phyloP scores from a whole-genome alignment of 2,329 filamentous ascomycete genomes.

The Lachnellula subtilissima region DNA sequence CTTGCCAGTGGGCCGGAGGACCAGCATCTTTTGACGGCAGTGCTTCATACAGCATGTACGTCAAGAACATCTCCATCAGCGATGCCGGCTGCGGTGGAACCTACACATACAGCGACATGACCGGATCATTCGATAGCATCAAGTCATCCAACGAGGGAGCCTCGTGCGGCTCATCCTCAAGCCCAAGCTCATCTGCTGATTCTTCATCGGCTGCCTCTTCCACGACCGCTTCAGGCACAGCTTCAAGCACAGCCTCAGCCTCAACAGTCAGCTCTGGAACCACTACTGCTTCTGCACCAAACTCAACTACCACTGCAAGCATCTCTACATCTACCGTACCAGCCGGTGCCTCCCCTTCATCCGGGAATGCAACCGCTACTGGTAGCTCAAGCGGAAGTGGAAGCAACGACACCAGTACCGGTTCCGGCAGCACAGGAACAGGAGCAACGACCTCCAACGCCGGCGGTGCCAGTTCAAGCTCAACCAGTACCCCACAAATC shows the following conservation, averaged over 20 bases:
- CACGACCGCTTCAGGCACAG: not conserved
- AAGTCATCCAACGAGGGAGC: conserved; percentile 26
- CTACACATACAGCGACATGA: conserved; percentile 46
- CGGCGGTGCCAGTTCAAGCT: not conserved
- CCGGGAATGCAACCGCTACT: not conserved
- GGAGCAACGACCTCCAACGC: conserved; percentile 2
- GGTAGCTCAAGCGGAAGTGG: not conserved
- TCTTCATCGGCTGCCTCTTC: conserved; percentile 8
- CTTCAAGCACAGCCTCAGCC: not conserved
- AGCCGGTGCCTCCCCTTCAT: not conserved
- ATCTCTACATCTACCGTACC: not conserved
- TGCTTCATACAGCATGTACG: conserved; percentile 45
- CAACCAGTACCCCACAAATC: not conserved
- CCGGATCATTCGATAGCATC: conserved; percentile 45
- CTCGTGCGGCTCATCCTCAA: conserved; percentile 5
- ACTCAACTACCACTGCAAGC: not conserved
- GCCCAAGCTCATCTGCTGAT: conserved; percentile 6
- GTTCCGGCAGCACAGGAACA: not conserved
- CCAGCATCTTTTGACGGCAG: conserved; percentile 39
- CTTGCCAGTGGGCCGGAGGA: conserved; percentile 64
- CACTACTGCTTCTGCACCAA: not conserved
- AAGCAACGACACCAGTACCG: not conserved
- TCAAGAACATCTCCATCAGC: conserved; percentile 44
- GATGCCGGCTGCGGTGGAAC: conserved; percentile 46
- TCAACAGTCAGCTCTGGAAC: not conserved